Conservation (phyloP, 345 rosid species). For the thale cress (Arabidopsis thaliana) region DNA sequence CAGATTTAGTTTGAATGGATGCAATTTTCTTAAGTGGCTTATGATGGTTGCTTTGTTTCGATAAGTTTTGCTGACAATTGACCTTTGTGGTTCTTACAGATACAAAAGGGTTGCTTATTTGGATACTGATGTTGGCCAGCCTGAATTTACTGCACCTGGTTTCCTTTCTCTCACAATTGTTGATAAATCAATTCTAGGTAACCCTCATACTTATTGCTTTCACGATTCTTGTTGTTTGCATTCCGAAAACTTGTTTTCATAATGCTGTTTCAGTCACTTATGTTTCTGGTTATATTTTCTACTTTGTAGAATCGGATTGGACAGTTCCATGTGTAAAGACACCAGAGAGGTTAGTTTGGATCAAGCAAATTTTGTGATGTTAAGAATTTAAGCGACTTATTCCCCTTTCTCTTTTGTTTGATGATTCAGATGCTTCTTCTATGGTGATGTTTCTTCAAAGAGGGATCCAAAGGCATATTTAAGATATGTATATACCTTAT, state of each 20-base stretch:
- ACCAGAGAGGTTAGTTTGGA: conserved; percentile 79
- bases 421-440: conserved; percentile 72
- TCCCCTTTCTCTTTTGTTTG: conserved; percentile 5
- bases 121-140: conserved; percentile 97
- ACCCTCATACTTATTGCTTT: conserved; percentile 20
- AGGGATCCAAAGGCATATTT: conserved; percentile 81
- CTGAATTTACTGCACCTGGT: conserved; percentile 92
- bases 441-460: conserved; percentile 87
- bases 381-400: not conserved
- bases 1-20: not conserved
- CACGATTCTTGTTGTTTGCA: not conserved
- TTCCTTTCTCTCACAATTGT: conserved; percentile 80
- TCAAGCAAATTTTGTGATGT: not conserved
- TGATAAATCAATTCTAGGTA: conserved; percentile 71
- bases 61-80: not conserved
- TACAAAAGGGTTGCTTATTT: conserved; percentile 79
- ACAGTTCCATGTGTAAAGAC: conserved; percentile 87
- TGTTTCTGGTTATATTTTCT: conserved; percentile 6
- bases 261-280: conserved; percentile 15
- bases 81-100: conserved; percentile 51
- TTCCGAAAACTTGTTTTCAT: not conserved
- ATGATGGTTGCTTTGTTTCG: not conserved
- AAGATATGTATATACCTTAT: conserved; percentile 60
- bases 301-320: conserved; percentile 60
- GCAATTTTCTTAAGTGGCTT: conserved; percentile 3